A percentile compares a stretch with the other conserved stretches of the same genome.
These are phyloP conservation scores for Groenewaldozyma sp. DNA, from an alignment of 1,139 yeast species.

Conservation along the genomic window DNA sequence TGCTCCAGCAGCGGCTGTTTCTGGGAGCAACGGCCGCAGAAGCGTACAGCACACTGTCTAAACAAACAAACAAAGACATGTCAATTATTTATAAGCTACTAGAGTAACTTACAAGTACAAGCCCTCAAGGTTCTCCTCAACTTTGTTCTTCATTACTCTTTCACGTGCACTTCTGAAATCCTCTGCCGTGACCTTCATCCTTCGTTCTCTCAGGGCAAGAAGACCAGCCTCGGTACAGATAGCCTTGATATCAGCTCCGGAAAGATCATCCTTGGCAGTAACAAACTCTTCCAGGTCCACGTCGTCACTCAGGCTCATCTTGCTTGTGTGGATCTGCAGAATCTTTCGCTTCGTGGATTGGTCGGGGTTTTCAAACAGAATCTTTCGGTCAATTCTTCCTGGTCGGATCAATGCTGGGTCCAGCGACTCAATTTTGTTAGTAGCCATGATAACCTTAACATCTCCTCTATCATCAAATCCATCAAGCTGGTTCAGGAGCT, in stretches of 20 bases:
- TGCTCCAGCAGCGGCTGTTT: conserved; percentile 19
- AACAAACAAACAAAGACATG: conserved; percentile 25
- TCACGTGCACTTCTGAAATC: conserved; percentile 95
- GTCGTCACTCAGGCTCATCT: conserved; percentile 84
- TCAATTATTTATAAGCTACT: conserved; percentile 27
- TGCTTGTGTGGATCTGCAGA: conserved; percentile 84
- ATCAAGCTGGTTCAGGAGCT: conserved; percentile 88
- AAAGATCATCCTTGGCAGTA: conserved; percentile 84
- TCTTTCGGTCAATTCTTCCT: conserved; percentile 97
- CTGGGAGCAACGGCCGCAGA: conserved; percentile 24
- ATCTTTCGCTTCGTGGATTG: conserved; percentile 88
- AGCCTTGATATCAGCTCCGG: conserved; percentile 98
- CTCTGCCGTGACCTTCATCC: conserved; percentile 95
- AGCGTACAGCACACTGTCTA: conserved; percentile 24
- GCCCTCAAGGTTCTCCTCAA: conserved; percentile 95
- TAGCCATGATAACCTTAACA: conserved; percentile 98
- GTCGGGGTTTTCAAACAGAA: conserved; percentile 93
- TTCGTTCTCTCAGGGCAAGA: conserved; percentile 90
- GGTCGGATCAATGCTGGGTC: conserved; percentile 99
- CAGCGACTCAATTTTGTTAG: conserved; percentile 87
- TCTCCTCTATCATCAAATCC: conserved; percentile 99
- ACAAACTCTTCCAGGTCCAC: conserved; percentile 87
- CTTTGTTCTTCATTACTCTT: conserved; percentile 93
- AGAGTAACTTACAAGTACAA: conserved; percentile 53
- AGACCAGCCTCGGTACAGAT: conserved; percentile 97